Evolutionary conservation across 2,329 filamentous ascomycete species (phyloP), one percentile per base, ranked within the genome.

Genomic region (Macrophomina pseudophaseolina): DNA sequence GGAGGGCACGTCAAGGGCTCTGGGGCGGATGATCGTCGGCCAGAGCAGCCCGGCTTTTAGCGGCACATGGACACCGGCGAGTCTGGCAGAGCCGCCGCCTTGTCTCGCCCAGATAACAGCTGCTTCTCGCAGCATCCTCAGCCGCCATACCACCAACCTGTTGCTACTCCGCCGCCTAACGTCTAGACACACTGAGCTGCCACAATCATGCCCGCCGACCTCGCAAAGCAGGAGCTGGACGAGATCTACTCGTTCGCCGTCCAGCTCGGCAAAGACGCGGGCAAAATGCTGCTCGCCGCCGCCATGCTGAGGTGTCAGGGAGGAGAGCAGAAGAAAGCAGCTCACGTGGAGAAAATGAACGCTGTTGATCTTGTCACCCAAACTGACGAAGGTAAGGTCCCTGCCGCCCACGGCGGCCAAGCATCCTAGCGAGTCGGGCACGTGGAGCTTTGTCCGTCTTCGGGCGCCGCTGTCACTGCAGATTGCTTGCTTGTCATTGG

Each of bases 351-450:
- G 78, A 94, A 94, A 76, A 88, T 91, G 70, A 92, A 87, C 74
- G 85, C 90, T 1, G 91, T 93, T 11, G 91, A 93, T 75, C 86
- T 93, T 69, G 91, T 93, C 23, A 93, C 90, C 9, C 87, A 92
- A 78, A 91, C 89, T 0, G 91, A 93, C 74, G 85, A 90, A 78
- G 88, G 89, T 90, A 77, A 70, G 51, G 18, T 5, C 30, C 16
- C 32, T 35, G 48, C 9, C 46, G 48, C 40, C 62, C 16, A 14
- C 23, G 23, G n/a, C 8, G 14, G 60, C 48, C n/a, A 64, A 30
- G 9, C 33, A 8, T 4, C 23, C 11, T 44, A 44, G 12, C 53
- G 35, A 58, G 53, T 54, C 32, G 30, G 51, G 53, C 53, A 44
- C 53, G 53, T 58, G 53, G 35, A 32, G 53, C 53, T 58, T 58